A percentile compares a stretch with the other conserved stretches of the same genome.
phyloP scores from a whole-genome alignment of 2,329 filamentous ascomycete genomes.

The Fusarium floridanum region DNA sequence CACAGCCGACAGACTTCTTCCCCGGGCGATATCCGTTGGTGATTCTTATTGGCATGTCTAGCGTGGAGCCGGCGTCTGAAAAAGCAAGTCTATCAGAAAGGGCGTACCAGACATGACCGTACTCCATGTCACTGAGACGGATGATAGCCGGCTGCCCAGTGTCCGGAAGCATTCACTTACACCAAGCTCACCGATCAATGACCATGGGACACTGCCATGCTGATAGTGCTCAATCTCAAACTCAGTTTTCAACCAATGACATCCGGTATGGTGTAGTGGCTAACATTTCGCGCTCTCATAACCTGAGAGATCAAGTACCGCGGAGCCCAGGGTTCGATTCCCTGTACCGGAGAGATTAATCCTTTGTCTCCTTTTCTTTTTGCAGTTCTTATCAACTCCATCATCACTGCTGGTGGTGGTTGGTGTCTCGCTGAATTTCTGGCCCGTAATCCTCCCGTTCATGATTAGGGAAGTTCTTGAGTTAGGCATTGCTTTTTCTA shows the following conservation, averaged over 20 bases:
- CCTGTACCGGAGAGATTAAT: background rate
- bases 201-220: accelerated
- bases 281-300: conserved; percentile 15
- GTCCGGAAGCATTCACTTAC: background rate
- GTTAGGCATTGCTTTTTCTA: accelerated
- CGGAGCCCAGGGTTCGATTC: background rate
- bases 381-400: too few species aligned
- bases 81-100: background rate
- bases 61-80: background rate
- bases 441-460: too few species aligned
- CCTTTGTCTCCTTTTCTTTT: too few species aligned
- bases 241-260: background rate
- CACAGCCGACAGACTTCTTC: background rate
- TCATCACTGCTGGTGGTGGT: too few species aligned
- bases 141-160: background rate
- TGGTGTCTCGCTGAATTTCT: too few species aligned
- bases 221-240: background rate
- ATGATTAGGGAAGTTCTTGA: background rate
- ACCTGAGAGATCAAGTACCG: background rate
- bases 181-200: background rate
- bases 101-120: background rate
- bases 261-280: conserved; percentile 25
- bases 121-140: background rate
- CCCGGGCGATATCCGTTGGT: background rate
- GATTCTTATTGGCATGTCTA: background rate